Evolutionary conservation across 768 basidiomycete genomes (phyloP).

Genomic region (Agrocybe praecox): DNA sequence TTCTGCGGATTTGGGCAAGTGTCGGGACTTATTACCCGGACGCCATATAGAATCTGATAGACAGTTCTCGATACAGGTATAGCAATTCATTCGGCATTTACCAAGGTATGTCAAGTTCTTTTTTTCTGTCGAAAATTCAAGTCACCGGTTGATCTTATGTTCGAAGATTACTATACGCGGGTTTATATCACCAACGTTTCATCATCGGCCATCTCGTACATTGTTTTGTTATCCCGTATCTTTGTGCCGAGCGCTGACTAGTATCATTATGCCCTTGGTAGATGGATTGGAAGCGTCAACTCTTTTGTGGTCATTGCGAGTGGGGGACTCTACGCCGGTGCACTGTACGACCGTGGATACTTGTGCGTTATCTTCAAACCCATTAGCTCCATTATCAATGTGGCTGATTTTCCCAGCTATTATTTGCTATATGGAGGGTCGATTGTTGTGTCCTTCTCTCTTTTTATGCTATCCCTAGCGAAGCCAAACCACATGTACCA

Average conservation of each 20-base stretch:
- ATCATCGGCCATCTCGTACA: slow-evolving; percentile 9
- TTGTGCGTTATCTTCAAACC: background rate
- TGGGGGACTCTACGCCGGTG: background rate
- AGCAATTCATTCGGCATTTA: slow-evolving; percentile 8
- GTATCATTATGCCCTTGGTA: background rate
- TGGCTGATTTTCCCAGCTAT: background rate
- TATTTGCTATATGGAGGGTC: background rate
- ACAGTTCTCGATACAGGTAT: background rate
- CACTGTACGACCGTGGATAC: slow-evolving; percentile 10
- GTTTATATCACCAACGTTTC: slow-evolving; percentile 5
- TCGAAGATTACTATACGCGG: slow-evolving; percentile 8
- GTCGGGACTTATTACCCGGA: background rate
- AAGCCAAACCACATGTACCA: background rate
- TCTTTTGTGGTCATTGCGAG: slow-evolving; percentile 4
- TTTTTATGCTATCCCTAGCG: background rate
- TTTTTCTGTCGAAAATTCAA: background rate
- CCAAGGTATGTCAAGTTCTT: background rate
- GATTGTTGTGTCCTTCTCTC: background rate
- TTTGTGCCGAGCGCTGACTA: too few relatives aligned
- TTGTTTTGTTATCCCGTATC: background rate
- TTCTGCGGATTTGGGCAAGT: slow-evolving; percentile 8
- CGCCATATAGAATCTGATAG: background rate
- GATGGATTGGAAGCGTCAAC: slow-evolving; percentile 10
- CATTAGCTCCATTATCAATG: background rate
- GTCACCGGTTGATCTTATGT: background rate